These are phyloP conservation scores for Selenicereus undatus DNA, from an alignment of 148 eudicot species.

Conservation along the genomic window DNA sequence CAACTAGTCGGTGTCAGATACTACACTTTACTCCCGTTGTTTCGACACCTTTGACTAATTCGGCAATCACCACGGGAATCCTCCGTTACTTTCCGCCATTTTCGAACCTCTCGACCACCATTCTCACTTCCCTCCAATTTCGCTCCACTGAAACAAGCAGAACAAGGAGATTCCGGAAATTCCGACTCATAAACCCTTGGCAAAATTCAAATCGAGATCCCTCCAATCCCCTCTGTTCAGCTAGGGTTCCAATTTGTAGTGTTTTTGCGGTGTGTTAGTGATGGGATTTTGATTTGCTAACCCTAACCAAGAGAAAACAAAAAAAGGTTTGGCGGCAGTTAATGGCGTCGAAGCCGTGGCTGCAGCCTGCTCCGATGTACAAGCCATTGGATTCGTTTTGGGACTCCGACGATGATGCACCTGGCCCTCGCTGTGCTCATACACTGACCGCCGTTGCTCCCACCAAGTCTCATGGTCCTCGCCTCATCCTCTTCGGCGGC, in stretches of 20 bases:
- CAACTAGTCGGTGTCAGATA: too few relatives aligned
- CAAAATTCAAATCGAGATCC: neutral
- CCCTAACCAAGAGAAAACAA: neutral
- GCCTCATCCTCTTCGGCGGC: conserved; percentile 91
- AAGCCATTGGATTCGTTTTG: conserved; percentile 47
- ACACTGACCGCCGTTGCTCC: conserved; percentile 88
- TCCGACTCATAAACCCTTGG: neutral
- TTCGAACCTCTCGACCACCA: neutral
- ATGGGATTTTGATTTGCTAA: neutral
- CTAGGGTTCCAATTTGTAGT: neutral
- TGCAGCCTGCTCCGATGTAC: conserved; percentile 75
- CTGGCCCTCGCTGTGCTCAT: conserved; percentile 86
- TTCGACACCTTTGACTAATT: too few relatives aligned
- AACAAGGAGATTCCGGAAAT: neutral
- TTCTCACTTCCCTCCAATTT: neutral
- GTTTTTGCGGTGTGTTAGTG: neutral
- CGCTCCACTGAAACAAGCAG: too few relatives aligned
- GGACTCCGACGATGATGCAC: conserved; percentile 86
- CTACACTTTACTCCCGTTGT: too few relatives aligned
- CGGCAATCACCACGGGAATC: too few relatives aligned
- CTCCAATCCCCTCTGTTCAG: neutral
- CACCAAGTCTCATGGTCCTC: conserved; percentile 76
- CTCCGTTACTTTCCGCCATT: neutral
- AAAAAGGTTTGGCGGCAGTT: neutral
- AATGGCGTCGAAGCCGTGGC: conserved; percentile 63